phyloP scores from a whole-genome alignment of 2,329 filamentous ascomycete species.

The Colletotrichum truncatum region DNA sequence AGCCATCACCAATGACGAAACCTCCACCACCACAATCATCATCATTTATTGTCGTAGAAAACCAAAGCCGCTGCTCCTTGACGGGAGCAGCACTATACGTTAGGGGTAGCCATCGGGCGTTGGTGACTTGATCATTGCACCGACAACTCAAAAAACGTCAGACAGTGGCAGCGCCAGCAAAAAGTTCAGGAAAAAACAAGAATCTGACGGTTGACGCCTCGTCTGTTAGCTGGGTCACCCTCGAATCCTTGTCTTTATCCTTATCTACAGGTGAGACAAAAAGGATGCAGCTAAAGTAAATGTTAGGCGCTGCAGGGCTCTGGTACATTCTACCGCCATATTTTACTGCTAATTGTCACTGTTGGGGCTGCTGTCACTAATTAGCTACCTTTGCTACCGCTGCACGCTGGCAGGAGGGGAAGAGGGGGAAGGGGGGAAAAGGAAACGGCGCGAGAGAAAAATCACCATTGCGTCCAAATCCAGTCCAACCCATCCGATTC shows the following conservation, averaged over 20 bases:
- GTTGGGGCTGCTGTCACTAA: not conserved
- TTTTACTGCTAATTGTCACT: not conserved
- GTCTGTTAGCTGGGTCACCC: not conserved
- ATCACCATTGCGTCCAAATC: constrained; percentile 20
- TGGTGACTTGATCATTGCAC: not conserved
- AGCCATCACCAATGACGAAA: constrained; percentile 11
- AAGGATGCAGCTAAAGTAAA: not conserved
- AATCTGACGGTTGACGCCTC: constrained; percentile 5
- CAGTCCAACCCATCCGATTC: constrained; percentile 23
- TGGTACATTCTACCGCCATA: not conserved
- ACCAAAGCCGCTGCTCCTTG: constrained; percentile 1
- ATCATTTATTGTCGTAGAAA: not conserved
- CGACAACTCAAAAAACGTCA: too few relatives aligned
- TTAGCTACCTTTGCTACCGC: not conserved
- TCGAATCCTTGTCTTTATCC: not conserved
- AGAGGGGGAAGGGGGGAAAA: constrained; percentile 2
- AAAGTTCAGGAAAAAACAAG: not conserved
- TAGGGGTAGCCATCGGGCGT: not conserved
- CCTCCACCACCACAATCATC: not conserved
- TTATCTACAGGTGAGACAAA: constrained; percentile 16
- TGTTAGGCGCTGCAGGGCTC: not conserved
- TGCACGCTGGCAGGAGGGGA: constrained; percentile 18
- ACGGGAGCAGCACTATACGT: not conserved
- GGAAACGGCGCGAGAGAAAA: constrained; percentile 22
- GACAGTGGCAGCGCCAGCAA: not conserved